phyloP scores from a whole-genome alignment of 2,329 filamentous ascomycete genomes.

The Ceratocystis destructans region DNA sequence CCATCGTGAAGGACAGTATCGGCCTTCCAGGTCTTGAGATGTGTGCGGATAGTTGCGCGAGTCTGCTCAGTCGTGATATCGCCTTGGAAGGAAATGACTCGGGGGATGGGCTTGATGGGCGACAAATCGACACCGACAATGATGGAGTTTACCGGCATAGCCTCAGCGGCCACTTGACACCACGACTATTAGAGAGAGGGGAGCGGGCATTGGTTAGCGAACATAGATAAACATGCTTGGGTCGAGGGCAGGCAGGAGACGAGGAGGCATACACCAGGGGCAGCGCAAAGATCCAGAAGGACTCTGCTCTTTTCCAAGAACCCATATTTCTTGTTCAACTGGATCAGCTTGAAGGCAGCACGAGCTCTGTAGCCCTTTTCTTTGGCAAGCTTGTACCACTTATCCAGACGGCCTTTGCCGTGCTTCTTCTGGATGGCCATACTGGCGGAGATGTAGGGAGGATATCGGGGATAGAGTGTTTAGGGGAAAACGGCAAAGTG shows the following conservation, averaged over 20 bases:
- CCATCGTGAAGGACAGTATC: slow-evolving; percentile 94
- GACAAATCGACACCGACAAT: slow-evolving; percentile 90
- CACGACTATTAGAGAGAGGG: slow-evolving; percentile 47
- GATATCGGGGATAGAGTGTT: not conserved
- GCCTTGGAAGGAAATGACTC: slow-evolving; percentile 88
- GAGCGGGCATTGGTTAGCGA: slow-evolving; percentile 22
- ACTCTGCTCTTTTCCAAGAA: slow-evolving; percentile 97
- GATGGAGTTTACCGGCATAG: slow-evolving; percentile 78
- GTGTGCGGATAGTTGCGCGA: slow-evolving; percentile 71
- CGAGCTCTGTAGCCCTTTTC: slow-evolving; percentile 94
- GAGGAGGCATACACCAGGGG: slow-evolving; percentile 58
- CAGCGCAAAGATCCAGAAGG: slow-evolving; percentile 90
- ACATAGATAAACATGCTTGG: not conserved
- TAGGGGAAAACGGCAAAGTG: not conserved
- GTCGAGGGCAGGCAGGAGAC: not conserved
- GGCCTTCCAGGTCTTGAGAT: slow-evolving; percentile 91
- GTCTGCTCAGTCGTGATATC: slow-evolving; percentile 98
- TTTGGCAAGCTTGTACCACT: slow-evolving; percentile 97
- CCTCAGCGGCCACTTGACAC: slow-evolving; percentile 92
- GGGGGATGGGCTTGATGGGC: slow-evolving; percentile 90
- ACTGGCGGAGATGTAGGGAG: not conserved
- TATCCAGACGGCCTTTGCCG: slow-evolving; percentile 94
- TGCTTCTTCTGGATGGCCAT: slow-evolving; percentile 99
- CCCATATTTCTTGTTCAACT: slow-evolving; percentile 97
- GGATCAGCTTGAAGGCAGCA: slow-evolving; percentile 95